Evolutionary conservation across 257 asterid species (phyloP).

Genomic region (Lycium ferocissimum): DNA sequence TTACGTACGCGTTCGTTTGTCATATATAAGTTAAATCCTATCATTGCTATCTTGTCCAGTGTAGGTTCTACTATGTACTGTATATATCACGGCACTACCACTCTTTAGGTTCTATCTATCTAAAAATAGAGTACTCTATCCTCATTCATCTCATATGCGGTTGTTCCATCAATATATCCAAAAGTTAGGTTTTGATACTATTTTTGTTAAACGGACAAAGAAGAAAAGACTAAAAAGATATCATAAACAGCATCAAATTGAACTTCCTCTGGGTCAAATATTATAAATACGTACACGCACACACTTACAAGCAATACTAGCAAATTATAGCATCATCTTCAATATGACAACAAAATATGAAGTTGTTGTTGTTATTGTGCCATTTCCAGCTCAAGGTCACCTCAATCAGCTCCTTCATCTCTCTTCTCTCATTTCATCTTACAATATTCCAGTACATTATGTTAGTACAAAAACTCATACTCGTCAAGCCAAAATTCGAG

Average conservation of each 20-base stretch:
- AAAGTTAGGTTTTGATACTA: neutral
- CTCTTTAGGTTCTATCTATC: neutral
- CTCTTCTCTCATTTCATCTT: constrained; percentile 63
- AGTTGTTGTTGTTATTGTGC: constrained; percentile 62
- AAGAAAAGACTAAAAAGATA: neutral
- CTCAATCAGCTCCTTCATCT: constrained; percentile 85
- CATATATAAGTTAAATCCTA: no score
- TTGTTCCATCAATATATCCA: neutral
- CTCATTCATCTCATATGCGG: neutral
- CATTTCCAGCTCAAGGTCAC: constrained; percentile 79
- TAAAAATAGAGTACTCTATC: no score
- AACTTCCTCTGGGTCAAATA: neutral
- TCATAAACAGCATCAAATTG: neutral
- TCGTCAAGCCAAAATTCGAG: constrained; percentile 60
- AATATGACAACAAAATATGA: constrained; percentile 27
- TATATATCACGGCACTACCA: neutral
- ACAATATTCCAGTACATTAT: constrained; percentile 53
- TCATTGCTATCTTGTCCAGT: no score
- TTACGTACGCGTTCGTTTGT: no score
- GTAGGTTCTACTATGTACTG: no score
- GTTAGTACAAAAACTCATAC: constrained; percentile 55
- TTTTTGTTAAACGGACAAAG: neutral
- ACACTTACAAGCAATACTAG: neutral
- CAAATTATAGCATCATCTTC: neutral
- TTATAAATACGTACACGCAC: neutral